phyloP scores from a whole-genome alignment of 2,329 filamentous ascomycete species.

The Apiospora arundinis region DNA sequence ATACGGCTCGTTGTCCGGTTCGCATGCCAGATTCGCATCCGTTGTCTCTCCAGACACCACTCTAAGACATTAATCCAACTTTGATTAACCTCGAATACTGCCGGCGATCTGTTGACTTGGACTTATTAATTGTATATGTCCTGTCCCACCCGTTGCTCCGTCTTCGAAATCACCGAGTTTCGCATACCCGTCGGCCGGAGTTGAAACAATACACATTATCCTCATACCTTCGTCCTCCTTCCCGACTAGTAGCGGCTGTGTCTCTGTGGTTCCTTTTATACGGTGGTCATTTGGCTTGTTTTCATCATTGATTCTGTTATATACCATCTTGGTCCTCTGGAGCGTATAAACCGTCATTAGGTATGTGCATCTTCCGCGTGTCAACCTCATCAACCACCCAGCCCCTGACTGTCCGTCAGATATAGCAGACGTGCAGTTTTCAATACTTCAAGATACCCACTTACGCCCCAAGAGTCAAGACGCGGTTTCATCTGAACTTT shows the following conservation, averaged over 20 bases:
- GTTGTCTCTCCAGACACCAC: neutral
- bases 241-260: neutral
- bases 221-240: neutral
- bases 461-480: constrained; percentile 6
- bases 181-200: constrained; percentile 1
- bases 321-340: neutral
- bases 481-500: constrained; percentile 20
- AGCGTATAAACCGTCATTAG: neutral
- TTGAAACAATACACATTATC: constrained; percentile 14
- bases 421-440: neutral
- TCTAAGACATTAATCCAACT: constrained; percentile 19
- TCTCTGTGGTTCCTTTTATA: neutral
- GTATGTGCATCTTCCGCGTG: constrained; percentile 5
- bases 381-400: neutral
- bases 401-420: constrained; percentile 4
- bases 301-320: neutral
- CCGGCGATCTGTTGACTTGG: constrained; percentile 8
- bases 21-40: neutral
- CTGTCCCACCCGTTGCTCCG: constrained; percentile 1
- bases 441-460: constrained; percentile 6
- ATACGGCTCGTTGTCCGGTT: constrained; percentile 7
- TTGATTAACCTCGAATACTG: constrained; percentile 10
- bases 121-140: constrained; percentile 12
- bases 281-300: constrained; percentile 9
- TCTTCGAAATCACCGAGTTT: constrained; percentile 8